Evolutionary conservation across 1,284 basidiomycete genomes (phyloP), one percentile per base, ranked within the genome.

Genomic region (Hymenochaete sp.): DNA sequence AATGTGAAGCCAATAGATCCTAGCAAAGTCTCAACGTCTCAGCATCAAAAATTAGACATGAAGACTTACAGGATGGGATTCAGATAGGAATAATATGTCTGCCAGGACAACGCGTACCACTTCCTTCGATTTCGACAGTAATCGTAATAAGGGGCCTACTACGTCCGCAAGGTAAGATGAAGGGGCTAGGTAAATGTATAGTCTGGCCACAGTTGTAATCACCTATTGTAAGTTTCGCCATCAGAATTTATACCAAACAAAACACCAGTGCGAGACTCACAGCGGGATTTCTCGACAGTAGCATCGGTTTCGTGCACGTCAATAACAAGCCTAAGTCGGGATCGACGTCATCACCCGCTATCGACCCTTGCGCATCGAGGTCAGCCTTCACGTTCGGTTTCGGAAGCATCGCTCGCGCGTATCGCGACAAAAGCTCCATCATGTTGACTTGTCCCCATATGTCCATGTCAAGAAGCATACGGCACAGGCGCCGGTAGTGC

Each of bases 401-500:
- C 24, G 82, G 71, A 31, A 96, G 73, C 86, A 95, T 93, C 0
- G 73, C 75, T 41, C 92, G 70, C 0, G 81, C 85, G 60, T 99
- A 99, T 49, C 85, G 71, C 38, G 82, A 66, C 29, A 98, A 71
- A 7, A 97, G 72, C 29, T 85, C 76, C 44, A 96, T 67, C 6
- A 93, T 66, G 35, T 83, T 77, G 3, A 87, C 75, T 62, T 98
- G 96, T 0, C 90, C 91, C 95, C 95, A 98, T 60, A 96, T 93
- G 57, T 98, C 95, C 13, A 87, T 83, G 56, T 99, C 93, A 25
- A 89, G 73, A 1, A 98, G 67, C 11, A 88, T 73, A 37, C 77
- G 74, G 59, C 92, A 97, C 38, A 95, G 70, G 36, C 86, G 79
- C 22, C 93, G 75, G 57, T 88, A 98, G 57, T 95, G 87, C 19